phyloP scores from a whole-genome alignment of 768 basidiomycete species.

The Tricholoma furcatifolium region DNA sequence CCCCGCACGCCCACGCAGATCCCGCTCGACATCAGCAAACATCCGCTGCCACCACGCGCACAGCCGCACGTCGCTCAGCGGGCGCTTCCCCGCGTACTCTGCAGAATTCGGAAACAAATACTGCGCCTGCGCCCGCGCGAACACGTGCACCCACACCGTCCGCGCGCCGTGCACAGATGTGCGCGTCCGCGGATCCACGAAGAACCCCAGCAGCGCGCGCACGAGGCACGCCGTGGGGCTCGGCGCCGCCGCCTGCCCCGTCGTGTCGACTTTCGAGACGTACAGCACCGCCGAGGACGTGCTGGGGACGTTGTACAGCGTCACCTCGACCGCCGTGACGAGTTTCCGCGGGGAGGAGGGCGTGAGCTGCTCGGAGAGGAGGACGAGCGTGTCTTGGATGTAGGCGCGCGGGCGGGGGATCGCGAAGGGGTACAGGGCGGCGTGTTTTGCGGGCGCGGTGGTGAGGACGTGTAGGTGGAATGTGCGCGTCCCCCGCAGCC shows the following conservation, averaged over 20 bases:
- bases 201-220: constrained; percentile 60
- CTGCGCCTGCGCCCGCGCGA: constrained; percentile 86
- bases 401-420: constrained; percentile 61
- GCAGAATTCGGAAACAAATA: constrained; percentile 92
- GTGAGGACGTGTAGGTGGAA: constrained; percentile 78
- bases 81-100: constrained; percentile 65
- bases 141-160: constrained; percentile 80
- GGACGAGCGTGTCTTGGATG: constrained; percentile 74
- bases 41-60: constrained; percentile 93
- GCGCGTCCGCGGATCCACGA: constrained; percentile 62
- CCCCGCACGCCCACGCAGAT: constrained; percentile 34
- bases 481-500: constrained; percentile 63
- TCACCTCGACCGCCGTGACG: constrained; percentile 78
- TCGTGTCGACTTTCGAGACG: constrained; percentile 92
- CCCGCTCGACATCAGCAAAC: constrained; percentile 53
- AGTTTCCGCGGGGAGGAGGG: constrained; percentile 55
- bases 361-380: constrained; percentile 63
- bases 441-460: constrained; percentile 65
- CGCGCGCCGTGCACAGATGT: constrained; percentile 51
- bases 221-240: constrained; percentile 74
- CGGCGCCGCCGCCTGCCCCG: constrained; percentile 66
- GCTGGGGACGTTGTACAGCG: constrained; percentile 69
- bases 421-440: constrained; percentile 74
- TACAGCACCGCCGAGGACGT: constrained; percentile 77
- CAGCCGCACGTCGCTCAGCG: constrained; percentile 73